Evolutionary conservation across 805 yeast species (phyloP).

Genomic region (Suhomyces xylopsoci): DNA sequence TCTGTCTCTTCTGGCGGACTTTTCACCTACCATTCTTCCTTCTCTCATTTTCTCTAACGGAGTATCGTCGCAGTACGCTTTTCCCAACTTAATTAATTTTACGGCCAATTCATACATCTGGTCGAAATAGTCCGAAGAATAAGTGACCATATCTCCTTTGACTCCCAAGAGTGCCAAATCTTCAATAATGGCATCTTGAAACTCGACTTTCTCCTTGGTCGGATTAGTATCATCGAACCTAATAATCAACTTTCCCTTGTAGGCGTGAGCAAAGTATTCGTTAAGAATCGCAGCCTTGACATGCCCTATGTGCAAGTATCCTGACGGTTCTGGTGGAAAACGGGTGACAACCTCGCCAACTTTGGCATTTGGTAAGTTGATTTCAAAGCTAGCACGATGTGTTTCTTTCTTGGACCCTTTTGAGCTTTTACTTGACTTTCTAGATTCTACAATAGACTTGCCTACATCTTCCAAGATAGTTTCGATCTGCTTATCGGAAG

Average conservation of each 20-base stretch:
- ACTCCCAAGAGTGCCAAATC: conserved; percentile 88
- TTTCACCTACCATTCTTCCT: conserved; percentile 96
- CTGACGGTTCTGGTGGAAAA: conserved; percentile 99
- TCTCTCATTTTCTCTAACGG: conserved; percentile 94
- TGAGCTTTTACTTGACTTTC: conserved; percentile 58
- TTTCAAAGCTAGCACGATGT: conserved; percentile 93
- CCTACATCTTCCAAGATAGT: conserved; percentile 63
- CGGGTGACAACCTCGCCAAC: conserved; percentile 96
- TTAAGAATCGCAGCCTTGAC: conserved; percentile 97
- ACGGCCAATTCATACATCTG: conserved; percentile 85
- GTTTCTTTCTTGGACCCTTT: conserved; percentile 60
- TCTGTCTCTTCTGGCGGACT: conserved; percentile 88
- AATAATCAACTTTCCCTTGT: conserved; percentile 92
- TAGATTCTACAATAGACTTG: conserved; percentile 67
- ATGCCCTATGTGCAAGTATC: conserved; percentile 97
- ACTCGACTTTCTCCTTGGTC: conserved; percentile 91
- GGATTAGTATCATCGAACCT: conserved; percentile 99
- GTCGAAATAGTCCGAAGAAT: conserved; percentile 91
- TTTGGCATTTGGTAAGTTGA: conserved; percentile 85
- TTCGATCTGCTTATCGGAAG: conserved; percentile 64
- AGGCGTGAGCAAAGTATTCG: conserved; percentile 92
- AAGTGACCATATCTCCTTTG: conserved; percentile 84
- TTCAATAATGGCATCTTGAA: conserved; percentile 89
- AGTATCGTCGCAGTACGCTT: conserved; percentile 97
- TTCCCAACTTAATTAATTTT: conserved; percentile 87